Percentiles rank a stretch among this genome's conserved stretches.
phyloP scores from a whole-genome alignment of 257 asterid genomes.

The Cynanchum wilfordii region DNA sequence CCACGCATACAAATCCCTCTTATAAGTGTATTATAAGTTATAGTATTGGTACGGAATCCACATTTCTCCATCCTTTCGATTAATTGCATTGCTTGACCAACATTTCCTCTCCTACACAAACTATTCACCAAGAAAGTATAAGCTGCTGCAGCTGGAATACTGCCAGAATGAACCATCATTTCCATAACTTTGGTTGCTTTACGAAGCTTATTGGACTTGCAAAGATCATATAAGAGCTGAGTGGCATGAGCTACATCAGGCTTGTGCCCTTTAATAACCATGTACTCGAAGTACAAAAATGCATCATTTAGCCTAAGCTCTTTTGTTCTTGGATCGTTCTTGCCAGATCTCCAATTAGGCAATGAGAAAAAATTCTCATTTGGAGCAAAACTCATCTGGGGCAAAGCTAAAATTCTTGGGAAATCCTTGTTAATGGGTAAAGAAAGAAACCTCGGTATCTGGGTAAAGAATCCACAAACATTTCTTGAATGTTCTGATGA shows the following conservation, averaged over 20 bases:
- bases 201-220: slow-evolving; percentile 56
- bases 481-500: slow-evolving; percentile 38
- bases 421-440: slow-evolving; percentile 30
- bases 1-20: slow-evolving; percentile 83
- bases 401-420: slow-evolving; percentile 39
- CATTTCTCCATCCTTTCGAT: slow-evolving; percentile 78
- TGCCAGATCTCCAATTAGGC: slow-evolving; percentile 78
- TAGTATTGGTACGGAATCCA: slow-evolving; percentile 63
- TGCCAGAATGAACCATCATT: slow-evolving; percentile 65
- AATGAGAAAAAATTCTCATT: slow-evolving; percentile 47
- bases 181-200: slow-evolving; percentile 85
- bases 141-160: slow-evolving; percentile 61
- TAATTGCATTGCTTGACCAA: slow-evolving; percentile 90
- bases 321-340: slow-evolving; percentile 47
- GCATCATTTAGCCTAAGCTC: slow-evolving; percentile 67
- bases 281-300: slow-evolving; percentile 62
- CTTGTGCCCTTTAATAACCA: slow-evolving; percentile 67
- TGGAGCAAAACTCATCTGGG: slow-evolving; percentile 35
- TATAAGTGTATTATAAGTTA: slow-evolving; percentile 65
- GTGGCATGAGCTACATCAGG: slow-evolving; percentile 67
- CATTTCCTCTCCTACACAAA: slow-evolving; percentile 73
- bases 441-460: slow-evolving; percentile 38
- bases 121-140: slow-evolving; percentile 67
- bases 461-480: slow-evolving; percentile 31
- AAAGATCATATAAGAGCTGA: slow-evolving; percentile 73